These are phyloP conservation scores for Termitomyces sp. DNA, from an alignment of 1,284 basidiomycete genomes.

Conservation along the genomic window DNA sequence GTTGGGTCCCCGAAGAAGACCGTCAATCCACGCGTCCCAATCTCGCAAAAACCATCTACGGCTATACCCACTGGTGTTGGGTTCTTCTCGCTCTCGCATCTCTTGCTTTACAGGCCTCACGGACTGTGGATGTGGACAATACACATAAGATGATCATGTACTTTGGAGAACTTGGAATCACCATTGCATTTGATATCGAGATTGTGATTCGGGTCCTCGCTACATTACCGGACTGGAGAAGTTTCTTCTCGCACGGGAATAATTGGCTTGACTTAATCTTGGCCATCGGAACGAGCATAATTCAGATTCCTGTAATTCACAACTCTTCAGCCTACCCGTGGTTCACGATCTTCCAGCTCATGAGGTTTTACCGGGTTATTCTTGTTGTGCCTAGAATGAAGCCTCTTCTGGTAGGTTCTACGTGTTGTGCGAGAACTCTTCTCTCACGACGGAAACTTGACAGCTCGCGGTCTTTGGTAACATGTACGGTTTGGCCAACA, in stretches of 20 bases:
- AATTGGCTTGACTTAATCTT: conserved; percentile 83
- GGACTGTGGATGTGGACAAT: conserved; percentile 50
- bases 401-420: conserved; percentile 58
- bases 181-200: conserved; percentile 85
- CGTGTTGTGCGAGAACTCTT: neutral
- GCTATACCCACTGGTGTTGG: conserved; percentile 72
- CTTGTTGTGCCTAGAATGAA: conserved; percentile 85
- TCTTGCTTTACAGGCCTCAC: conserved; percentile 76
- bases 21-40: conserved; percentile 40
- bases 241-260: conserved; percentile 64
- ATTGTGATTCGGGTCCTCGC: conserved; percentile 75
- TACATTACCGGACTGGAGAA: conserved; percentile 78
- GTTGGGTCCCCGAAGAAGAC: conserved; percentile 48
- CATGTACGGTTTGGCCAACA: conserved; percentile 88
- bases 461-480: conserved; percentile 89
- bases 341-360: conserved; percentile 88
- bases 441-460: conserved; percentile 11
- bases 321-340: conserved; percentile 73
- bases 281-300: conserved; percentile 75
- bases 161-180: conserved; percentile 75
- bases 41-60: conserved; percentile 48
- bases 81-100: conserved; percentile 71
- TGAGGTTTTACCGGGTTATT: conserved; percentile 92
- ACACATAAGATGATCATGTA: conserved; percentile 48
- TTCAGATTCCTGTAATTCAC: conserved; percentile 82